Conservation (phyloP, 805 yeast species). For the Wickerhamomyces strasburgensis region DNA sequence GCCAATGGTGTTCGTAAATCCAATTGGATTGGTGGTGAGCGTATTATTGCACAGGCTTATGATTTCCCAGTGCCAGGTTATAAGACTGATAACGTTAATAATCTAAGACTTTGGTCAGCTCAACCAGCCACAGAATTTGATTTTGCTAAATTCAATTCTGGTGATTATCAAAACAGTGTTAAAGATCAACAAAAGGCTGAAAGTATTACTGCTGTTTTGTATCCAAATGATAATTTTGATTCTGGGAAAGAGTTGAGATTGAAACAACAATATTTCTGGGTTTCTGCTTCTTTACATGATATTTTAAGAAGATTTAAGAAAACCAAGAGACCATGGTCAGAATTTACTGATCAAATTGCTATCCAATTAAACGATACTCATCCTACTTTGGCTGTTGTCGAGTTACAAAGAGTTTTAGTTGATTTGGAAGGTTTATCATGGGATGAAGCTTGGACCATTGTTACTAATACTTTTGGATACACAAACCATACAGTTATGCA, state of each 20-base stretch:
- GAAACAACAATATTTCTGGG: slow-evolving; percentile 97
- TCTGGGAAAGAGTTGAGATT: slow-evolving; percentile 87
- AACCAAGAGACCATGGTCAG: slow-evolving; percentile 68
- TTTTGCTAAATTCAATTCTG: slow-evolving; percentile 83
- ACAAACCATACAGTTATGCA: slow-evolving; percentile 94
- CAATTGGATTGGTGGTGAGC: slow-evolving; percentile 86
- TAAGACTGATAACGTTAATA: slow-evolving; percentile 76
- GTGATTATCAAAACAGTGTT: slow-evolving; percentile 85
- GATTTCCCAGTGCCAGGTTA: slow-evolving; percentile 94
- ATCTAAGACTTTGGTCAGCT: slow-evolving; percentile 85
- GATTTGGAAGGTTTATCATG: slow-evolving; percentile 79
- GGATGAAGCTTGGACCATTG: slow-evolving; percentile 85
- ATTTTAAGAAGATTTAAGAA: slow-evolving; percentile 87
- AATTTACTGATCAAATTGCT: slow-evolving; percentile 81
- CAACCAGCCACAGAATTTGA: slow-evolving; percentile 89
- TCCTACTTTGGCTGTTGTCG: slow-evolving; percentile 88
- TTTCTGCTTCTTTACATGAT: slow-evolving; percentile 87
- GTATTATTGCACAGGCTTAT: slow-evolving; percentile 83
- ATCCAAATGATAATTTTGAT: slow-evolving; percentile 91
- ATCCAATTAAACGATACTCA: slow-evolving; percentile 94
- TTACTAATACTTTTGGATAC: slow-evolving; percentile 76
- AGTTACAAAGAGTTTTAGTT: slow-evolving; percentile 77
- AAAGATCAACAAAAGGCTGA: slow-evolving; percentile 84
- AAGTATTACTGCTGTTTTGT: slow-evolving; percentile 85
- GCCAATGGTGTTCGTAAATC: slow-evolving; percentile 49